These are phyloP conservation scores for Fusarium proliferatum DNA, from an alignment of 2,329 filamentous ascomycete species.

Conservation along the genomic window DNA sequence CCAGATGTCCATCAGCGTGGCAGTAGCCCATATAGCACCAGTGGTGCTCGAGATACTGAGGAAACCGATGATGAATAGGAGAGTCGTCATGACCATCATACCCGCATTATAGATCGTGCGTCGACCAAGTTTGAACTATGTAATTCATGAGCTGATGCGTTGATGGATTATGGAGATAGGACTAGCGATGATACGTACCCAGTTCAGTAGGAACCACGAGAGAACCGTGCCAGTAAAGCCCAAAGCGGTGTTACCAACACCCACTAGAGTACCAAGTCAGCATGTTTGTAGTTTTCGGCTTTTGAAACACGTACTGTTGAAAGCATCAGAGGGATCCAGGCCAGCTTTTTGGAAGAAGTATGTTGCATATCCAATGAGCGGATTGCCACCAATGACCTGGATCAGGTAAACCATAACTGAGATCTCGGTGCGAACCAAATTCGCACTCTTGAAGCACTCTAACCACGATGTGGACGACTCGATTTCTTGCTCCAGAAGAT, in stretches of 20 bases:
- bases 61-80: slow-evolving; percentile 54
- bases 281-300: not conserved
- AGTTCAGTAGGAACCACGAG: slow-evolving; percentile 51
- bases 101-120: slow-evolving; percentile 55
- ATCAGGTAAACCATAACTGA: slow-evolving; percentile 55
- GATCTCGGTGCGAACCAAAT: slow-evolving; percentile 59
- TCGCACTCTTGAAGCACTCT: slow-evolving; percentile 61
- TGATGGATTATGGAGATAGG: accelerated
- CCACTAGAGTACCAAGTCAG: slow-evolving; percentile 45
- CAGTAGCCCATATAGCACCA: slow-evolving; percentile 50
- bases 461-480: slow-evolving; percentile 53
- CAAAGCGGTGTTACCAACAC: slow-evolving; percentile 53
- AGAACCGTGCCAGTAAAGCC: slow-evolving; percentile 56
- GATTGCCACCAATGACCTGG: slow-evolving; percentile 53
- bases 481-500: slow-evolving; percentile 55
- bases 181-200: not conserved
- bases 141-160: not conserved
- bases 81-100: slow-evolving; percentile 53
- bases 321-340: slow-evolving; percentile 51
- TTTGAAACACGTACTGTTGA: slow-evolving; percentile 15
- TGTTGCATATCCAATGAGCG: slow-evolving; percentile 57
- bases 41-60: slow-evolving; percentile 41
- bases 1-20: slow-evolving; percentile 56
- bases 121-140: slow-evolving; percentile 49
- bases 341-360: slow-evolving; percentile 60